Base-by-base conservation (phyloP, 371 early-diverging fungal genomes). In the Mortierella sp. region DNA sequence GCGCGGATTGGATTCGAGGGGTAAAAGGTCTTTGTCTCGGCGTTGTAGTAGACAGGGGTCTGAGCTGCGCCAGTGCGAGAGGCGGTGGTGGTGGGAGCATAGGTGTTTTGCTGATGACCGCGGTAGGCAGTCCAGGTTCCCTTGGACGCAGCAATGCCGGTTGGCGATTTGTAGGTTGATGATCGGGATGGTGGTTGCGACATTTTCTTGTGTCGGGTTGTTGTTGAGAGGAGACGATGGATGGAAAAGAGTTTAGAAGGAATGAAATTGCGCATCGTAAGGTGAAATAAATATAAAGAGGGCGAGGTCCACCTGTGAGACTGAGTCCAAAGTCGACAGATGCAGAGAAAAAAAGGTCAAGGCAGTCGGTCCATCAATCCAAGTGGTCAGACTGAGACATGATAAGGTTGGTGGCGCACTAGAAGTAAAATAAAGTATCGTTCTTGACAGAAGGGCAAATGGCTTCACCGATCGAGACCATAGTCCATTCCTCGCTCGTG, bases 1-100 rank as follows among this genome's bases (percentile, higher is more conserved):
- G 70, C 0, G 9, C 83, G 78, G 69, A 82, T 82, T 3, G 73
- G 70, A 0, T 68, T 68, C 1, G 75, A 47, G 1, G 83, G 83
- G 47, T 45, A 70, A 16, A 61, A 77, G 44, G 82, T 81, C 55
- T 64, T 70, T 39, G 80, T 75, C 22, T 64, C 16, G 13, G 39
- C 66, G 24, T 79, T 68, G 40, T 75, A 79, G 63, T 68, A 79
- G 44, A 64, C 61, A 2, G 66, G 58, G 44, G 14, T 58, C 1
- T 34, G 22, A 22, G 13, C 26, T 31, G 34, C 10, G 26, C 43
- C 29, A n/a, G n/a, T n/a, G n/a, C n/a, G n/a, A n/a, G n/a, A n/a
- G n/a, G n/a, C n/a, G 13, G 31, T 10, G 26, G 45, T 19, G 37
- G 41, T n/a, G 37, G 37, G 9, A 26, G 39, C 16, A 29, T 26